Percentiles rank a stretch among this genome's conserved stretches.
phyloP scores from a whole-genome alignment of 768 basidiomycete species.

The Kwoniella sp. region DNA sequence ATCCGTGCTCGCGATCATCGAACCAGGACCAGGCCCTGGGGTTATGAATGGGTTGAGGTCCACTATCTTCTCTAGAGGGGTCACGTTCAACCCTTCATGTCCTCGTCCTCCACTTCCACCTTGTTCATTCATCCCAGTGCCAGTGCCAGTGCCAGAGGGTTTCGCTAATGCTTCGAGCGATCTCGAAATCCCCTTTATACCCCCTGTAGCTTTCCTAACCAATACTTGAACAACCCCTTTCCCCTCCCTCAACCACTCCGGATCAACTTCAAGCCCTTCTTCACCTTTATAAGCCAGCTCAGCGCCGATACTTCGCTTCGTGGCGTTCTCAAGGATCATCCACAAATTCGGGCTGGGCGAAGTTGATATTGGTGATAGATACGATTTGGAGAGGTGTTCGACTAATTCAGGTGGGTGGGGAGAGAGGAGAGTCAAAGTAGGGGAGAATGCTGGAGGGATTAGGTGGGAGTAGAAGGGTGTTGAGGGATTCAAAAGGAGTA shows the following conservation, averaged over 20 bases:
- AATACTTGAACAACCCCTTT: conserved; percentile 67
- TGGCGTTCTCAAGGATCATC: conserved; percentile 72
- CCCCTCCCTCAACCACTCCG: conserved; percentile 60
- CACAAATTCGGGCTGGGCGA: conserved; percentile 73
- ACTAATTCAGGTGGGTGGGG: conserved; percentile 74
- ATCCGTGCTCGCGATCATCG: neutral
- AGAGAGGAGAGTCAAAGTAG: conserved; percentile 41
- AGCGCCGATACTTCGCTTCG: conserved; percentile 61
- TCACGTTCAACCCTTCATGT: conserved; percentile 10
- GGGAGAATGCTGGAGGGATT: conserved; percentile 32
- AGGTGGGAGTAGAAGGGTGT: conserved; percentile 34
- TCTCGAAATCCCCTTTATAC: conserved; percentile 50
- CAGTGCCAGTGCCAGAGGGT: neutral
- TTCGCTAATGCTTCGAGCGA: conserved; percentile 32
- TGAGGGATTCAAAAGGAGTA: conserved; percentile 36
- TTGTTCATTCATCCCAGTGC: neutral
- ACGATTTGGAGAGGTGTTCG: conserved; percentile 67
- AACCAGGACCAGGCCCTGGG: neutral
- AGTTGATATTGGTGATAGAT: conserved; percentile 72
- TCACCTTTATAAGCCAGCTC: conserved; percentile 48
- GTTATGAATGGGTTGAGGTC: conserved; percentile 27
- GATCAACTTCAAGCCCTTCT: conserved; percentile 26
- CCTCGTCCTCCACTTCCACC: neutral
- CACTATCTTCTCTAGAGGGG: conserved; percentile 12
- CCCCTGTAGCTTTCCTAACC: conserved; percentile 50